Base-by-base conservation (phyloP, 2,329 filamentous ascomycete genomes). In the Ceratocystis cubensis region DNA sequence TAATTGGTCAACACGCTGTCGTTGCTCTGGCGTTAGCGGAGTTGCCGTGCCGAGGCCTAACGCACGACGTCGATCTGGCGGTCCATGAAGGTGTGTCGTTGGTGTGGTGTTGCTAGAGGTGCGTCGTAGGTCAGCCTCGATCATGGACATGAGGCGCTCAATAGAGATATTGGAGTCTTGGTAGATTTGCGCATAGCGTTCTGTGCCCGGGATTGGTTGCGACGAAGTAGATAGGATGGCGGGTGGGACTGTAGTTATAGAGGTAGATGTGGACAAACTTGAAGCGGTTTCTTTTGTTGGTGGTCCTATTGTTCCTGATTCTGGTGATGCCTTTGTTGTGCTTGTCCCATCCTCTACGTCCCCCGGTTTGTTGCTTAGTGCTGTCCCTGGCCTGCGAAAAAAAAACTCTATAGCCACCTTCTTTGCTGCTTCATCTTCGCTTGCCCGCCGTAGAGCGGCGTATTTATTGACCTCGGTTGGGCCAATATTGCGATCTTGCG, bases 41-140 rank as follows among this genome's bases (percentile, higher is more conserved):
- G 63, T 67, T n/a, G 63, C 56, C 17, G 66, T 67, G 50, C 64
- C 64, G 45, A 68, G 64, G n/a, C 64, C 64, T 8, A 64, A 64
- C 37, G 61, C 65, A 28, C 56, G 50, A 20, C 63, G 65, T 6
- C 61, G 53, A 65, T 65, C 64, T 28, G 48, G 63, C 25, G 48
- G 61, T 5, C 56, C 46, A 20, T 64, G 46, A n/a, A 13, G 62
- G 33, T 65, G 66, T 5, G 63, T 25, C 3, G 57, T 50, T 1
- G 66, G 56, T 13, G 57, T 64, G 41, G 70, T 69, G 57, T 69
- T 65, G 53, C 71, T 69, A 50, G 69, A 69, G 61, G 70, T 66
- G 59, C 71, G 62, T 63, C 73, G 71, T n/a, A 73, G 73, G 61
- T 76, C 75, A 46, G 72, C 73, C 57, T 71, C 69, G 61, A 77